A percentile compares a stretch with the other conserved stretches of the same genome.
These are phyloP conservation scores for Volutella citrinella DNA, from an alignment of 2,329 filamentous ascomycete species.

Conservation along the genomic window DNA sequence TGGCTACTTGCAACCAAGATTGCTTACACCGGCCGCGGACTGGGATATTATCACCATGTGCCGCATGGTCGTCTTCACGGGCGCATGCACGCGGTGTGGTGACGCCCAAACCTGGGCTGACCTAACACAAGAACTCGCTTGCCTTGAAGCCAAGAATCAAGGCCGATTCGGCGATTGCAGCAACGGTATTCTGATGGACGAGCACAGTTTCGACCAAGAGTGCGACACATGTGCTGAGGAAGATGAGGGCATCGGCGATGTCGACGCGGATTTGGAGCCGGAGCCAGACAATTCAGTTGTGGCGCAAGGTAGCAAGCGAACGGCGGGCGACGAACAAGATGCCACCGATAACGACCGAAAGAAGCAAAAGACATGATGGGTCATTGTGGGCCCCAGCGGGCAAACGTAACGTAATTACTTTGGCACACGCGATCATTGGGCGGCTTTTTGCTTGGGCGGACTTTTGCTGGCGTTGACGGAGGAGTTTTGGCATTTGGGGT, in stretches of 20 bases:
- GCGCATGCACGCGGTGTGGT: constrained; percentile 42
- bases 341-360: neutral
- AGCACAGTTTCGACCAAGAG: constrained; percentile 47
- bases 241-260: constrained; percentile 40
- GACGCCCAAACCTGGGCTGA: constrained; percentile 41
- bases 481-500: neutral
- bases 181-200: constrained; percentile 38
- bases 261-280: constrained; percentile 18
- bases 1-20: no score
- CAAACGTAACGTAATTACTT: no score
- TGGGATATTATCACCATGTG: constrained; percentile 38
- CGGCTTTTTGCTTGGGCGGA: constrained; percentile 2
- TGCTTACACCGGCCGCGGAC: no score
- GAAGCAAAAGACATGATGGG: neutral
- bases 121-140: constrained; percentile 44
- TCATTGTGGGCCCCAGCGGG: no score
- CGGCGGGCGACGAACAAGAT: neutral
- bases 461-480: constrained; percentile 13
- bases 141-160: constrained; percentile 48
- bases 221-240: constrained; percentile 42
- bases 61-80: constrained; percentile 43
- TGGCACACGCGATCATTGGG: no score
- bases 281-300: constrained; percentile 3
- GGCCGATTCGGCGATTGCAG: constrained; percentile 43
- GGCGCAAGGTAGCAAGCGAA: constrained; percentile 4